Evolutionary conservation across 768 basidiomycete genomes (phyloP), one percentile per base, ranked within the genome.

Genomic region (Glaciozyma martinii): DNA sequence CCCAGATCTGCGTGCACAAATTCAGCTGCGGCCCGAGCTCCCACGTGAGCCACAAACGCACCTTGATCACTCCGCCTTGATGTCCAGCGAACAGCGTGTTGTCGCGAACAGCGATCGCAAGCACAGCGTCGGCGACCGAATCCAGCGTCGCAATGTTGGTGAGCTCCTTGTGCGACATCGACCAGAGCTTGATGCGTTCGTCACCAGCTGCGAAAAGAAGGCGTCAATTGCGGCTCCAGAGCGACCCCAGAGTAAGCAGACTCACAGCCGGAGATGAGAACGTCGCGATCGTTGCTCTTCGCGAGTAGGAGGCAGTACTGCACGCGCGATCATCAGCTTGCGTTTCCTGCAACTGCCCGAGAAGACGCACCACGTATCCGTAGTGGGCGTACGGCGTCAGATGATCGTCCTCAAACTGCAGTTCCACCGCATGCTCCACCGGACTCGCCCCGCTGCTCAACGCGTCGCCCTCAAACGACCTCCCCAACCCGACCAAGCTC

Each of bases 81-180:
- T 92, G 88, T 0, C 91, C 94, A 10, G 90, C 94, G 72, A 87
- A 95, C 27, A 97, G 80, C 1, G 89, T 88, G 25, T 89, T 88
- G 27, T 85, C 86, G 42, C 81, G 80, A 0, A 83, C 82, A 3
- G 84, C 83, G 32, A 98, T 80, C 0, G 90, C 84, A n/a, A 92
- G 80, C 9, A 95, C 85, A 0, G 90, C 93, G 3, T 62, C 71
- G 16, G 40, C 46, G 16, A 43, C 29, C 37, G 47, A 60, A 27
- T 68, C 66, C 29, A 71, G 62, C n/a, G 63, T 67, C 1, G 56
- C 47, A 49, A 71, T 7, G 13, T 47, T 61, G 18, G 30, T 47
- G 5, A 71, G 53, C 19, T 43, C 55, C 15, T 52, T 29, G 9
- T 52, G 42, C 19, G 47, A 52, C 19, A 61, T 65, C 16, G 16